Conservation (phyloP, 1,284 basidiomycete genomes). For the Cryptococcus floricola region DNA sequence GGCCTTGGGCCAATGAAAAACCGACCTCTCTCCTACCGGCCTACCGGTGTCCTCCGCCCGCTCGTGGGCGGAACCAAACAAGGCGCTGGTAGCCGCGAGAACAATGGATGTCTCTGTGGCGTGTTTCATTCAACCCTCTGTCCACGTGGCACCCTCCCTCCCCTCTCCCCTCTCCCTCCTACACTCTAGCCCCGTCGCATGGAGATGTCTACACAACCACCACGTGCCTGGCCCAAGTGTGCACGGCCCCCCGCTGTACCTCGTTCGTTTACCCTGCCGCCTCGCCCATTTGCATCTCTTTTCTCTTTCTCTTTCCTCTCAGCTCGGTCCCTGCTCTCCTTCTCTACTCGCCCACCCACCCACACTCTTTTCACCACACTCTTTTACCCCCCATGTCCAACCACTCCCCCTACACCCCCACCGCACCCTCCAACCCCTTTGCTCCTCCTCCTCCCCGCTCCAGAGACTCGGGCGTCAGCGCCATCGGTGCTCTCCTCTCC, state of each 20-base stretch:
- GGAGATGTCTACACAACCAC: too few relatives aligned
- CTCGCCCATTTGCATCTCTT: not conserved
- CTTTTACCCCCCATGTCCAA: not conserved
- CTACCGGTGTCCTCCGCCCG: too few relatives aligned
- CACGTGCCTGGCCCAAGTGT: not conserved
- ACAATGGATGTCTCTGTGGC: too few relatives aligned
- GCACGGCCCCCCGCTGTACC: not conserved
- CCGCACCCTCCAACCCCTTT: constrained; percentile 9
- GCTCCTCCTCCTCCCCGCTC: not conserved
- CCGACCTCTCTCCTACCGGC: too few relatives aligned
- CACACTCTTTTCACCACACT: constrained; percentile 5
- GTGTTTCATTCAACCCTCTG: too few relatives aligned
- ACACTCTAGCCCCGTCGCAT: too few relatives aligned
- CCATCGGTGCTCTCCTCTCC: constrained; percentile 25
- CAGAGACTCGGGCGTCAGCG: constrained; percentile 14
- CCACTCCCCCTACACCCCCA: not conserved
- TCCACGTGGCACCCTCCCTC: too few relatives aligned
- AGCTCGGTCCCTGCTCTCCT: not conserved
- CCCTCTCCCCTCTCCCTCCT: too few relatives aligned
- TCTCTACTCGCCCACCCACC: constrained; percentile 3
- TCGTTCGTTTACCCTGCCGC: not conserved
- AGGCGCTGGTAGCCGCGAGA: too few relatives aligned
- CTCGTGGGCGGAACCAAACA: too few relatives aligned
- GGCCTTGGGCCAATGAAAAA: too few relatives aligned
- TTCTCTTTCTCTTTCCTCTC: not conserved